These are phyloP conservation scores for Cucumis hystrix DNA, from an alignment of 306 rosid species.

Conservation along the genomic window DNA sequence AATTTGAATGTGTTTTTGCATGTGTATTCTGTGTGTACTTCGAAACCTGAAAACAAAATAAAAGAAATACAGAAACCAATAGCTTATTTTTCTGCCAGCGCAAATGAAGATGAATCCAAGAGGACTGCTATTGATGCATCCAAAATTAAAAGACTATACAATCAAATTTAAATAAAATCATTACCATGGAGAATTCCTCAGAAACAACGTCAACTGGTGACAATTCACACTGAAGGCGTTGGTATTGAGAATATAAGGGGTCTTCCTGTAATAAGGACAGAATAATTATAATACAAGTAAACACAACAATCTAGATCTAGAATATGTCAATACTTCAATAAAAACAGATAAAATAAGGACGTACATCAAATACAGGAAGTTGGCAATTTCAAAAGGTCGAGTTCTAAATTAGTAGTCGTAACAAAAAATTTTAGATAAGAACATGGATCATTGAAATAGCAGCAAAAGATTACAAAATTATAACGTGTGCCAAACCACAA, in stretches of 20 bases:
- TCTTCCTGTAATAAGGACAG: slow-evolving; percentile 45
- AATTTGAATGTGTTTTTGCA: slow-evolving; percentile 78
- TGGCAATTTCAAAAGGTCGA: background rate
- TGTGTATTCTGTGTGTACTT: slow-evolving; percentile 75
- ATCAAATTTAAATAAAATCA: background rate
- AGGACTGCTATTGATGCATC: background rate
- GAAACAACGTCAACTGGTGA: slow-evolving; percentile 42
- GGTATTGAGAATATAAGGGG: slow-evolving; percentile 60
- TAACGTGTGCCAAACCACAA: background rate
- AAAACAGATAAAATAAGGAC: background rate
- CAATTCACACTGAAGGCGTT: slow-evolving; percentile 63
- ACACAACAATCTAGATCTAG: background rate
- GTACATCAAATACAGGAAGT: background rate
- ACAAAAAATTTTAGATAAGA: background rate
- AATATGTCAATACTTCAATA: background rate
- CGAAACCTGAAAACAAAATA: slow-evolving; percentile 40
- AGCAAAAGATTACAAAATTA: background rate
- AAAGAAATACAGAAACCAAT: slow-evolving; percentile 1
- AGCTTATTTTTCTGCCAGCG: background rate
- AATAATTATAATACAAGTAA: background rate
- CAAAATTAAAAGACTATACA: background rate
- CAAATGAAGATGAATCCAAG: background rate
- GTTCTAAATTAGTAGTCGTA: background rate
- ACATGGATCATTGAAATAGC: background rate
- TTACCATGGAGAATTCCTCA: slow-evolving; percentile 74